Conservation (phyloP, 164 flowering plant species). For the Stephania yunnanensis region DNA sequence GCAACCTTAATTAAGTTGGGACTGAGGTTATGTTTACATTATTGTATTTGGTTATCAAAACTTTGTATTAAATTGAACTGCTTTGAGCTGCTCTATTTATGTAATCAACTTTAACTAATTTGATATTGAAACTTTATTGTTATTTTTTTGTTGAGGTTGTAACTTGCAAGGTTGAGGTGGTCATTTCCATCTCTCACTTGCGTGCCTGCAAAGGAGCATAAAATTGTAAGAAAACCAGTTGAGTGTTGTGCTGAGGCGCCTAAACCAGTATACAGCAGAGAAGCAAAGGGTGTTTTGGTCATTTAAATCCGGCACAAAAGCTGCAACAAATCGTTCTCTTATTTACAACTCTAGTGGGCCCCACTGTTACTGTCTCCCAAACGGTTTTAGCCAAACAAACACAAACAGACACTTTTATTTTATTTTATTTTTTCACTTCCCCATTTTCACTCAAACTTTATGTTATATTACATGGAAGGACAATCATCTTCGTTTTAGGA, state of each 20-base stretch:
- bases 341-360: not conserved
- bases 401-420: constrained; percentile 3
- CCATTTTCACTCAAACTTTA: not conserved
- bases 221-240: not conserved
- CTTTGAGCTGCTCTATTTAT: too few relatives aligned
- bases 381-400: not conserved
- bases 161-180: not conserved
- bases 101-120: too few relatives aligned
- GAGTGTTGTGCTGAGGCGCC: not conserved
- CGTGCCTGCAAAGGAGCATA: not conserved
- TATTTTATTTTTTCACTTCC: constrained; percentile 1
- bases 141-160: not conserved
- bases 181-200: not conserved
- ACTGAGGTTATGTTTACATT: too few relatives aligned
- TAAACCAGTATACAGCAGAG: too few relatives aligned
- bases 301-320: not conserved
- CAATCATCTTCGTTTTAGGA: not conserved
- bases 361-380: not conserved
- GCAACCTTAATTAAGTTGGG: too few relatives aligned
- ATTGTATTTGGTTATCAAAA: not conserved
- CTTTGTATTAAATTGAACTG: not conserved
- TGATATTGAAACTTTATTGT: too few relatives aligned
- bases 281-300: constrained; percentile 1
- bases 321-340: not conserved
- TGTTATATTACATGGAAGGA: not conserved